Conservation (phyloP, 2,329 filamentous ascomycete genomes). For the Ceratocystis lukuohia region DNA sequence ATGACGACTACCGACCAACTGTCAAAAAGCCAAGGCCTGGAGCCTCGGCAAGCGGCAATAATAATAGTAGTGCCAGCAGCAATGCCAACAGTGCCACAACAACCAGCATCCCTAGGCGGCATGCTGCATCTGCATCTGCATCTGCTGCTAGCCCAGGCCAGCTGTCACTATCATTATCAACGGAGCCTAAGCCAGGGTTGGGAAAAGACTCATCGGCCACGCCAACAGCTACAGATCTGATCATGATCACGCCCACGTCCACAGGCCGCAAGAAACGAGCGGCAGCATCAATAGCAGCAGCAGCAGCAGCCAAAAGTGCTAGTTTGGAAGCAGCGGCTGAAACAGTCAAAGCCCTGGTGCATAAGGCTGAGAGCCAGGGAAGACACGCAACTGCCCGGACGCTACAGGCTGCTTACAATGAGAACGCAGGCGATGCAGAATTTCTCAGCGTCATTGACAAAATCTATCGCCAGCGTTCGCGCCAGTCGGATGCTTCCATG, state of each 20-base stretch:
- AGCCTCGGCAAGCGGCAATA: slow-evolving; percentile 4
- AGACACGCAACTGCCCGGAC: slow-evolving; percentile 51
- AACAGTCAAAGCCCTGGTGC: slow-evolving; percentile 41
- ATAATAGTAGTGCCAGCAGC: slow-evolving; percentile 20
- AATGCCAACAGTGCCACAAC: slow-evolving; percentile 20
- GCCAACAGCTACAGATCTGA: slow-evolving; percentile 9
- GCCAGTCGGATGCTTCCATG: slow-evolving; percentile 40
- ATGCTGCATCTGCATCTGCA: slow-evolving; percentile 4
- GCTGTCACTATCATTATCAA: not conserved
- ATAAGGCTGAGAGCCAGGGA: slow-evolving; percentile 42
- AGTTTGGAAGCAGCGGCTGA: slow-evolving; percentile 16
- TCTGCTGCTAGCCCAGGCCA: slow-evolving; percentile 3
- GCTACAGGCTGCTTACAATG: slow-evolving; percentile 46
- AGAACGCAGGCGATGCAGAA: slow-evolving; percentile 36
- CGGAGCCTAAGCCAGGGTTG: not conserved
- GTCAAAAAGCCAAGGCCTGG: slow-evolving; percentile 11
- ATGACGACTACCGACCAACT: slow-evolving; percentile 14
- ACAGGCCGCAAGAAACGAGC: slow-evolving; percentile 11
- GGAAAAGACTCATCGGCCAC: not conserved
- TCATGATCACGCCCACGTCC: not conserved
- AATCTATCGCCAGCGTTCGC: slow-evolving; percentile 45
- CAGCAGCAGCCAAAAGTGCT: slow-evolving; percentile 13
- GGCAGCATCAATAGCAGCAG: slow-evolving; percentile 19
- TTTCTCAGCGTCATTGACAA: slow-evolving; percentile 46
- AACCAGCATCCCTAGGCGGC: slow-evolving; percentile 5